Conservation (phyloP, 768 basidiomycete species). For the Boletus huronensis region DNA sequence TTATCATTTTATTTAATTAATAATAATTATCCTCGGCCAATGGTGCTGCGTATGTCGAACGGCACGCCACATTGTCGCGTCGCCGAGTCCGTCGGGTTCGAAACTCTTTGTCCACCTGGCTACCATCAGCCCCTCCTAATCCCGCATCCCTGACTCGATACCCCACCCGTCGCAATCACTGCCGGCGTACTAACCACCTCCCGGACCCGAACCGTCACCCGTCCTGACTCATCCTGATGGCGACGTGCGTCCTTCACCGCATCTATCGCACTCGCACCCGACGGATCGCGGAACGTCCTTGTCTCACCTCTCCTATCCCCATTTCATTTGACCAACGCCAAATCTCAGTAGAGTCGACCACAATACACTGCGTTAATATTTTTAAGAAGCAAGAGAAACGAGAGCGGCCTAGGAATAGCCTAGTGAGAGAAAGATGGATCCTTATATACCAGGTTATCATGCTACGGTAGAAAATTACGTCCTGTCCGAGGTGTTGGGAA, state of each 20-base stretch:
- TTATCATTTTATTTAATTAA: conserved; percentile 1
- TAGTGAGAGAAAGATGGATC: conserved; percentile 4
- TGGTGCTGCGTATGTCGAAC: conserved; percentile 6
- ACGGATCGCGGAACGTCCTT: background rate
- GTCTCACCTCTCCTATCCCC: background rate
- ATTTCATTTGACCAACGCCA: background rate
- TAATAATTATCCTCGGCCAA: conserved; percentile 1
- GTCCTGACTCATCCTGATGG: background rate
- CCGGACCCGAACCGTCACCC: background rate
- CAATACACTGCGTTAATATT: conserved; percentile 6
- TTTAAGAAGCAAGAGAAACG: background rate
- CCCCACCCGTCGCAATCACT: background rate
- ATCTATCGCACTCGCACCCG: no score
- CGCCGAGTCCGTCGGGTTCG: background rate
- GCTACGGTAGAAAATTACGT: conserved; percentile 4
- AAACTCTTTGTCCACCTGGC: no score
- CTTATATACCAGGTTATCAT: conserved; percentile 16
- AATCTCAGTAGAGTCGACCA: background rate
- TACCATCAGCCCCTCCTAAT: background rate
- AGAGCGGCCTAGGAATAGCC: conserved; percentile 3
- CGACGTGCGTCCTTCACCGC: no score
- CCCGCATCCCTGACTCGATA: background rate
- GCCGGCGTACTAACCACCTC: no score
- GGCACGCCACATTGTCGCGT: conserved; percentile 4
- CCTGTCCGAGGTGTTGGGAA: background rate